Evolutionary conservation across 1,284 basidiomycete genomes (phyloP).

Genomic region (Ustilago loliicola): DNA sequence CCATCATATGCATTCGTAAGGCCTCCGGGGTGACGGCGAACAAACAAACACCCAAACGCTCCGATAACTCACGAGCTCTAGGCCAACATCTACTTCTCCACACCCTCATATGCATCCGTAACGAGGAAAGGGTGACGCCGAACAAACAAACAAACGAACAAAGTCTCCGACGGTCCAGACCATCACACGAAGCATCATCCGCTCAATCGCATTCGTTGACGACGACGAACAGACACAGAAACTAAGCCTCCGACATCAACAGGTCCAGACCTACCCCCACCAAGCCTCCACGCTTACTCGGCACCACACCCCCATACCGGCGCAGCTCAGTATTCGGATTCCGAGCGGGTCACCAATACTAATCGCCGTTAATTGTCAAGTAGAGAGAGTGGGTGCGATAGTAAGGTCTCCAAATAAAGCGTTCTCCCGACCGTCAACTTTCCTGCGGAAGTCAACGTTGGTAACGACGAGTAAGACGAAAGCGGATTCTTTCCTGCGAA

Average conservation of each 20-base stretch:
- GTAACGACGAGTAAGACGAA: too few species aligned
- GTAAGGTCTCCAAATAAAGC: background rate
- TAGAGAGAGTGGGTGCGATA: background rate
- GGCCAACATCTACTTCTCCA: background rate
- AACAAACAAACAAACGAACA: too few species aligned
- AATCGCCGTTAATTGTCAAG: background rate
- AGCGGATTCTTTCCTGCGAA: background rate
- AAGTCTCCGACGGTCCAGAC: background rate
- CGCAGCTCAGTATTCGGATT: background rate
- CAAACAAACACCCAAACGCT: conserved; percentile 3
- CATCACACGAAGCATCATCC: too few species aligned
- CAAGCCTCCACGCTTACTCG: background rate
- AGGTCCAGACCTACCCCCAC: background rate
- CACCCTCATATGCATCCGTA: too few species aligned
- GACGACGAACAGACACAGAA: too few species aligned
- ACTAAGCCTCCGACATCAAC: too few species aligned
- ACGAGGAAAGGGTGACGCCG: too few species aligned
- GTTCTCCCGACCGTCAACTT: too few species aligned
- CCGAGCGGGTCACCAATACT: background rate
- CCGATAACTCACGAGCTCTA: background rate
- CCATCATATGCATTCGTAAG: background rate
- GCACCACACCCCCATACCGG: background rate
- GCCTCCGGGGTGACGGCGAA: background rate
- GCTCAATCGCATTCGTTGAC: too few species aligned
- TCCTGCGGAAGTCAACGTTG: too few species aligned